Evolutionary conservation across 768 basidiomycete species (phyloP), one percentile per base, ranked within the genome.

Genomic region (Lactifluus rugatus): DNA sequence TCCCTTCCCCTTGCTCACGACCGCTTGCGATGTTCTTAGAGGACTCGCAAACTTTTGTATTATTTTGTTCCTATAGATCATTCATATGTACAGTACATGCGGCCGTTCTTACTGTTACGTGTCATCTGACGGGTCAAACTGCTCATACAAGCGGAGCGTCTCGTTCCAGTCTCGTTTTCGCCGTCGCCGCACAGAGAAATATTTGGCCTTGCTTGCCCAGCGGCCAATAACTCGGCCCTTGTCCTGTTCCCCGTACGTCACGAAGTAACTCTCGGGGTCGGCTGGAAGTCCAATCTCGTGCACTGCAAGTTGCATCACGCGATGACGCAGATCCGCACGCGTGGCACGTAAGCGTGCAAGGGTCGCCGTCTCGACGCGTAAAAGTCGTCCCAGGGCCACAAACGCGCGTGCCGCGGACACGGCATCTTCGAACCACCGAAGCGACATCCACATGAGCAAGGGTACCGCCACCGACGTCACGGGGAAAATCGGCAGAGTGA

Each of bases 131-230:
- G 87, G 87, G 69, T 91, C 89, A 17, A 89, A 84, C 60, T 87
- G 77, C 63, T 92, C 89, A 62, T 90, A 91, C 54, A 89, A 70
- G 48, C 89, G 75, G 47, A 93, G 71, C 5, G 85, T 89, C 72
- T 93, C 90, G 64, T 90, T 90, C 90, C 91, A 93, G 65, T 93
- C 91, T 62, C 89, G 79, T 71, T 93, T 93, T 62, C 89, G 75
- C 65, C 90, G 73, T 61, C 89, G 74, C 57, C 78, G 79, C 56
- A 93, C 75, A 19, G 89, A 92, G 67, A 93, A 93, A 66, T 92
- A 93, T 63, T 82, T 78, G 39, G 81, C 74, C 28, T 77, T 75
- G 59, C 85, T 83, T 60, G 86, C 86, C 89, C 88, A 89, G 7
- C 68, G 66, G 13, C 81, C 80, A 56, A 75, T 70, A 44, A 87